These are phyloP conservation scores for Quercus suber DNA, from an alignment of 306 rosid species.

Conservation along the genomic window DNA sequence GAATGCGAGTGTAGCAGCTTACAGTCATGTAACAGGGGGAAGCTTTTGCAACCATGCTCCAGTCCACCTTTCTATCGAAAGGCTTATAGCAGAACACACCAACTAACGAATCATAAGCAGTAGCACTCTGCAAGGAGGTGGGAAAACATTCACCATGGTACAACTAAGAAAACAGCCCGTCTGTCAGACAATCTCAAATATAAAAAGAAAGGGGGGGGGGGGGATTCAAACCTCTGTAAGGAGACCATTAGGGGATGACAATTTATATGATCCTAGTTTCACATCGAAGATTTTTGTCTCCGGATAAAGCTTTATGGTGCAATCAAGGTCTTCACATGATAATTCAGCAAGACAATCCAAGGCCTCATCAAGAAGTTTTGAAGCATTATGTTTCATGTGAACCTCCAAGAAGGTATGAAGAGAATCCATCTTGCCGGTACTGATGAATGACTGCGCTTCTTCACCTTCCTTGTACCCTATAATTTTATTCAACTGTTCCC, in stretches of 20 bases:
- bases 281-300: conserved; percentile 83
- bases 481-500: conserved; percentile 77
- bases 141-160: conserved; percentile 15
- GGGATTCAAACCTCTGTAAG: conserved; percentile 70
- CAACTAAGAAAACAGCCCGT: conserved; percentile 3
- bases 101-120: conserved; percentile 64
- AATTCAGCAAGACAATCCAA: conserved; percentile 71
- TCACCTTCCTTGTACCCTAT: conserved; percentile 94
- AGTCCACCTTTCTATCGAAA: conserved; percentile 71
- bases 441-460: conserved; percentile 43
- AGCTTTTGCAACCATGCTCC: conserved; percentile 97
- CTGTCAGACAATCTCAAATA: background rate
- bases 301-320: conserved; percentile 80
- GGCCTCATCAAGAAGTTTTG: conserved; percentile 84
- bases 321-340: conserved; percentile 82
- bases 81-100: conserved; percentile 82
- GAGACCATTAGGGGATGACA: conserved; percentile 86
- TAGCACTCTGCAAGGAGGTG: conserved; percentile 76
- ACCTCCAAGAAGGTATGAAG: conserved; percentile 73
- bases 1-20: conserved; percentile 32
- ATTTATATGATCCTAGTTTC: conserved; percentile 79
- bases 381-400: conserved; percentile 88
- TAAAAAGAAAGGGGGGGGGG: conserved; percentile 9
- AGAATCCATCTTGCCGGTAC: conserved; percentile 54
- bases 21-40: conserved; percentile 99